Percentiles rank a stretch among this genome's conserved stretches.
Conservation (phyloP, 208 protist genomes). For the Hexamita inflata region DNA sequence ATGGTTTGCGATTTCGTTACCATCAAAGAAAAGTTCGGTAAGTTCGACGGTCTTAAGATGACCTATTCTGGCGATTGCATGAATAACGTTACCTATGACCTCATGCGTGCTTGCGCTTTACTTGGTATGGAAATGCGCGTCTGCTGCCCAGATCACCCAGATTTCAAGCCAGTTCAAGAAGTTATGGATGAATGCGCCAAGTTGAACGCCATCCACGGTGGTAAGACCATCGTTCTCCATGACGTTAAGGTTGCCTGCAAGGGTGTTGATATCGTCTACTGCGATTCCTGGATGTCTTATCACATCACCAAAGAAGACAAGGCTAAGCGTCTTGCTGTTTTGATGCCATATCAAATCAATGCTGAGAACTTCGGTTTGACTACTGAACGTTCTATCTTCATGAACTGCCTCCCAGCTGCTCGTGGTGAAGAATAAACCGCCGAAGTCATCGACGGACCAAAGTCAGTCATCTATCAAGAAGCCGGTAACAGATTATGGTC, state of each 20-base stretch:
- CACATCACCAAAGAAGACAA: constrained; percentile 51
- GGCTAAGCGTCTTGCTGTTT: constrained; percentile 28
- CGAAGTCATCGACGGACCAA: constrained; percentile 60
- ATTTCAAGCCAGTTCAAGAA: constrained; percentile 36
- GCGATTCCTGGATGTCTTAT: constrained; percentile 62
- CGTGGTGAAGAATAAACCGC: constrained; percentile 59
- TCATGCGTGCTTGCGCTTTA: constrained; percentile 50
- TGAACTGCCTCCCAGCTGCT: constrained; percentile 64
- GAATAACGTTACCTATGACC: constrained; percentile 64
- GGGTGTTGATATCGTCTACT: constrained; percentile 50
- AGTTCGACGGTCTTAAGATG: constrained; percentile 44
- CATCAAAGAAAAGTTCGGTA: constrained; percentile 53
- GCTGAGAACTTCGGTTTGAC: constrained; percentile 48
- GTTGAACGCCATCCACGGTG: constrained; percentile 34
- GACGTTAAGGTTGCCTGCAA: constrained; percentile 37
- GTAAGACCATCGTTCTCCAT: background rate
- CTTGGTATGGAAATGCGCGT: constrained; percentile 52
- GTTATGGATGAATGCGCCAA: constrained; percentile 48
- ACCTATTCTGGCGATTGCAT: constrained; percentile 54
- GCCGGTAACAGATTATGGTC: constrained; percentile 41
- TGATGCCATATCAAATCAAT: constrained; percentile 51
- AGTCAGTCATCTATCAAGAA: constrained; percentile 61
- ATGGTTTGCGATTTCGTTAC: constrained; percentile 53
- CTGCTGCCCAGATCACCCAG: constrained; percentile 38
- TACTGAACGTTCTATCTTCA: constrained; percentile 59